Conservation (phyloP, 2,329 filamentous ascomycete species). For the Diaporthe helianthi region DNA sequence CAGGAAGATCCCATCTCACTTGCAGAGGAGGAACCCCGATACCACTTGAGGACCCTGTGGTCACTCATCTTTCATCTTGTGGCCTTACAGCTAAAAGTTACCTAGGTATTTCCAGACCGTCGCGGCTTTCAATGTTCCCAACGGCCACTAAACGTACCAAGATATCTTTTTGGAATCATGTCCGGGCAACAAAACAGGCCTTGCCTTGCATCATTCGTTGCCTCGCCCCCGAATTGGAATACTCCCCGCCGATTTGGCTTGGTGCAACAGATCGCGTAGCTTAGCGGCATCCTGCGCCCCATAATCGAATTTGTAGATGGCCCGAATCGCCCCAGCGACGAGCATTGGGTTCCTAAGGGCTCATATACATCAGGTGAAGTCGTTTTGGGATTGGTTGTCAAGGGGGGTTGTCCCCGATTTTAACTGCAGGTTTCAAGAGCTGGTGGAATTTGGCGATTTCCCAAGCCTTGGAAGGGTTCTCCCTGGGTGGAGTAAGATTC, state of each 20-base stretch:
- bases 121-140: background rate
- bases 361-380: conserved; percentile 13
- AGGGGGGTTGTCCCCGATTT: background rate
- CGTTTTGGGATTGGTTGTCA: background rate
- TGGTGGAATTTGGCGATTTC: background rate
- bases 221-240: too few relatives aligned
- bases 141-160: background rate
- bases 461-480: too few relatives aligned
- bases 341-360: background rate
- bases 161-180: background rate
- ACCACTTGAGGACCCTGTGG: background rate
- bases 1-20: background rate
- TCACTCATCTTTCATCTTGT: too few relatives aligned
- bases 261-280: conserved; percentile 2
- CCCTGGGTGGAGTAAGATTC: conserved; percentile 8
- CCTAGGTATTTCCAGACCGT: background rate
- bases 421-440: conserved; percentile 7
- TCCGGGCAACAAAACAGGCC: background rate
- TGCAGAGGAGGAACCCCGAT: background rate
- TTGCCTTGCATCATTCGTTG: too few relatives aligned
- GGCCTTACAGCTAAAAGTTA: background rate
- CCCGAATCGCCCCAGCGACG: conserved; percentile 1
- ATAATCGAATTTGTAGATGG: conserved; percentile 1
- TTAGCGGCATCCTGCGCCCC: conserved; percentile 9
- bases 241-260: background rate